Conservation (phyloP, 306 rosid species). For the Medicago arabica region DNA sequence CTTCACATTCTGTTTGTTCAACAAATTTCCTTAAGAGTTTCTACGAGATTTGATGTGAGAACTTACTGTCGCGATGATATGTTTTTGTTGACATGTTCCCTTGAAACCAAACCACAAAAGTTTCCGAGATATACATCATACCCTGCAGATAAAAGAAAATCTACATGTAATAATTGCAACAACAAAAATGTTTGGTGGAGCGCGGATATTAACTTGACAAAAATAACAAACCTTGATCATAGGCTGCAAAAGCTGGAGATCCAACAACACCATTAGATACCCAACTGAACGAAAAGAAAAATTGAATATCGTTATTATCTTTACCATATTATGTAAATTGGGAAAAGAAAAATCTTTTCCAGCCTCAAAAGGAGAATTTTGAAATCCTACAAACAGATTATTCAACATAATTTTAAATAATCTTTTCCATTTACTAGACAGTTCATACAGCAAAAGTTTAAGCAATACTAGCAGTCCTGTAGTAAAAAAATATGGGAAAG, state of each 20-base stretch:
- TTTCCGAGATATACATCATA: conserved; percentile 89
- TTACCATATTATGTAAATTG: background rate
- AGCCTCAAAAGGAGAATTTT: conserved; percentile 7
- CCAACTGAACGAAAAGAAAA: conserved; percentile 64
- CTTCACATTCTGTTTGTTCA: background rate
- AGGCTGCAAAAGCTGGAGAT: conserved; percentile 98
- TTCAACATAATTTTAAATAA: conserved; percentile 14
- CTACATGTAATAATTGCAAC: conserved; percentile 16
- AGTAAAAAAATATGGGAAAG: too few species aligned
- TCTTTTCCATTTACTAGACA: too few species aligned
- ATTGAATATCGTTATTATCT: conserved; percentile 32
- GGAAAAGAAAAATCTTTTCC: background rate
- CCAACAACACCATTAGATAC: conserved; percentile 97
- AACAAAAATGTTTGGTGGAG: conserved; percentile 3
- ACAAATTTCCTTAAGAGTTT: conserved; percentile 1
- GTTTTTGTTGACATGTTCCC: conserved; percentile 79
- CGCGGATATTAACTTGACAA: too few species aligned
- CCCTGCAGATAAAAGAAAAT: conserved; percentile 60
- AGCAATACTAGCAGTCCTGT: too few species aligned
- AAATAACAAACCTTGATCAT: conserved; percentile 79
- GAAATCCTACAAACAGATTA: conserved; percentile 18
- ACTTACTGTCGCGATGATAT: conserved; percentile 85
- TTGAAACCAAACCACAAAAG: conserved; percentile 82
- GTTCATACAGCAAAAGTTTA: too few species aligned
- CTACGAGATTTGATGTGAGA: conserved; percentile 21